phyloP scores from a whole-genome alignment of 768 basidiomycete genomes.

The Boletus bicolor region DNA sequence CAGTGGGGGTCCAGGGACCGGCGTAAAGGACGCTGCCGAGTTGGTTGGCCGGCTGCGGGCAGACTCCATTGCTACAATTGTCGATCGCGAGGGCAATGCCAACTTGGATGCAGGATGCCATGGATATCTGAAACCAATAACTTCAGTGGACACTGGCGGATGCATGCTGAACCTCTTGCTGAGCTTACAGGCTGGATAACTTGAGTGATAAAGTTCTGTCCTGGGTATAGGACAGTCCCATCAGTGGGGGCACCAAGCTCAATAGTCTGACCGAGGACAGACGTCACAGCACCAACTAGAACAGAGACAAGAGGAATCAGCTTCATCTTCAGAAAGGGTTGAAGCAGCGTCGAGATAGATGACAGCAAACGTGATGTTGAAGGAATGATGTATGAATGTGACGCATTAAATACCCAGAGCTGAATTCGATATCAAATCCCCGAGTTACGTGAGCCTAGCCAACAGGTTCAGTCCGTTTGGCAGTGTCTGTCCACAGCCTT shows the following conservation, averaged over 20 bases:
- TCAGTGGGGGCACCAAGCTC: slow-evolving; percentile 21
- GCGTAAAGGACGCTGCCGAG: slow-evolving; percentile 30
- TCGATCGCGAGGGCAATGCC: slow-evolving; percentile 29
- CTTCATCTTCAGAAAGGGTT: slow-evolving; percentile 14
- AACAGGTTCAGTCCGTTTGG: no score
- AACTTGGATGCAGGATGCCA: slow-evolving; percentile 22
- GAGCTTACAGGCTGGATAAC: slow-evolving; percentile 23
- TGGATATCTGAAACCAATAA: slow-evolving; percentile 13
- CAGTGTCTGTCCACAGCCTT: neutral
- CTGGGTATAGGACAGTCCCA: slow-evolving; percentile 16
- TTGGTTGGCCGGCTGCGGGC: slow-evolving; percentile 19
- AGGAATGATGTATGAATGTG: neutral
- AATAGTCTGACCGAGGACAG: slow-evolving; percentile 29
- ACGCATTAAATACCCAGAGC: slow-evolving; percentile 1
- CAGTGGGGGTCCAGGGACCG: slow-evolving; percentile 27
- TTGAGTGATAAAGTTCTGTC: slow-evolving; percentile 19
- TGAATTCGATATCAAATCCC: neutral
- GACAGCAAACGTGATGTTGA: neutral
- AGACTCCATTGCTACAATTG: slow-evolving; percentile 18
- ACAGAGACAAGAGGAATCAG: slow-evolving; percentile 3
- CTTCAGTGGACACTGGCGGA: neutral
- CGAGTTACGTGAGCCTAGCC: no score
- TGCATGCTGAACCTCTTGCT: neutral
- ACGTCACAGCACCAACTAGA: slow-evolving; percentile 3
- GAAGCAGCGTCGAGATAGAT: neutral